Base-by-base conservation (phyloP, 805 yeast genomes). In the Schizosaccharomyces octosporus region DNA sequence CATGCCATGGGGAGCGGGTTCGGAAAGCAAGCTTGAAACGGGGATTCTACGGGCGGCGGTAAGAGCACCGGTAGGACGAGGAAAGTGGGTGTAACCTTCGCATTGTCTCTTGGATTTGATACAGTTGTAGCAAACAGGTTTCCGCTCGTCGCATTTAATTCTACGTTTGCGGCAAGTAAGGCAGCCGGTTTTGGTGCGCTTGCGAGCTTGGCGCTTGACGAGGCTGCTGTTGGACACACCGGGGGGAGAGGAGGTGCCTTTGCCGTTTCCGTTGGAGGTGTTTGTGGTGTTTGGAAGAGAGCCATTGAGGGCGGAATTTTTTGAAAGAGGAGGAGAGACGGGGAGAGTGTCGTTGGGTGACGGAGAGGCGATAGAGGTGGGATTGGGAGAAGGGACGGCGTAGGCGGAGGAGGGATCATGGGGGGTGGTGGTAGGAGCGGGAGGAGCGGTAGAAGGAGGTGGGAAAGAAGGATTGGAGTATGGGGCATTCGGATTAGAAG, bases 121-220 rank as follows among this genome's bases (percentile, higher is more conserved):
- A 62, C 69, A 67, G 63, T 81, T 79, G 48, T 76, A 73, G 68
- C 86, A 82, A 42, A 77, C 77, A 1, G 86, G 86, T 62, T 76
- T 76, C 51, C 75, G 77, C 67, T 80, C 84, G 66, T 82, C 85
- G 69, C 86, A 82, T 67, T 81, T 82, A 73, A 81, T 79, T 69
- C 82, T 82, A 55, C 85, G 74, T 63, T 80, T 79, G 61, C 85
- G 77, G 66, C 86, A 82, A 11, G 82, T 80, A 61, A 78, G 69
- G 67, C 84, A 80, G 17, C 84, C 84, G 36, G 68, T 66, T 45
- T 67, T 66, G 17, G 69, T 67, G 51, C 66, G 62, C 29, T 65
- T 61, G 63, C 60, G 43, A 57, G 60, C 48, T 31, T 57, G 48
- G n/a, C 60, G 60, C 5, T 41, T 36, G 13, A 45, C 51, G 7